phyloP scores from a whole-genome alignment of 495 filamentous ascomycete genomes.

The Aspergillus nanangensis region DNA sequence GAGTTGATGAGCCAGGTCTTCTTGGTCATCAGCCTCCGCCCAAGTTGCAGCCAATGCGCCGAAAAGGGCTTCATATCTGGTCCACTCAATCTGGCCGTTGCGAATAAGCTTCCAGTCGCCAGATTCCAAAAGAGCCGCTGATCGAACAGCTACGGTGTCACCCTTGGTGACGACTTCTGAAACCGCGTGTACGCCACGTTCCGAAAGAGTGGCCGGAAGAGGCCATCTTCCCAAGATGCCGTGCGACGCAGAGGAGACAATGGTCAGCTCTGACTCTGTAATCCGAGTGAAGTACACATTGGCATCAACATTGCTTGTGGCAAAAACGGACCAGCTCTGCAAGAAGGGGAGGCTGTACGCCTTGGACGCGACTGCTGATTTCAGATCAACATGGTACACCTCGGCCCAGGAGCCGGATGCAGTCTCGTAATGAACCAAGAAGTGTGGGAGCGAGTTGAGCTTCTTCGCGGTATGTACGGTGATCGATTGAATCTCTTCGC shows the following conservation, averaged over 20 bases:
- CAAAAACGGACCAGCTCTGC: constrained; percentile 66
- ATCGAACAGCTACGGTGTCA: constrained; percentile 67
- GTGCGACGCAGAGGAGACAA: constrained; percentile 74
- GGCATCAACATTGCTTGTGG: constrained; percentile 67
- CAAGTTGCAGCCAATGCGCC: constrained; percentile 72
- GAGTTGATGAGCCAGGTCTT: constrained; percentile 72
- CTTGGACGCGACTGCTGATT: constrained; percentile 58
- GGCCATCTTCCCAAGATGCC: constrained; percentile 71
- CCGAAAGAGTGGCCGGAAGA: constrained; percentile 36
- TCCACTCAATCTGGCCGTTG: constrained; percentile 78
- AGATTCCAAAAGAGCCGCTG: constrained; percentile 61
- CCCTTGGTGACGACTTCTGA: constrained; percentile 75
- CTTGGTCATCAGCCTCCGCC: constrained; percentile 63
- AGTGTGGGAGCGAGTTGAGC: constrained; percentile 66
- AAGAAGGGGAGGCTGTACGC: constrained; percentile 71
- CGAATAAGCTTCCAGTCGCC: constrained; percentile 83
- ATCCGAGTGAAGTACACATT: constrained; percentile 87
- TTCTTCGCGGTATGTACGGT: constrained; percentile 68
- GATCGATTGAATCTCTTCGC: constrained; percentile 60
- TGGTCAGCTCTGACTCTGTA: constrained; percentile 62
- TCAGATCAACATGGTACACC: constrained; percentile 76
- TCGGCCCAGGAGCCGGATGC: constrained; percentile 70
- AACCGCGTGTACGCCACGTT: constrained; percentile 57
- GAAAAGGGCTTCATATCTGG: constrained; percentile 73
- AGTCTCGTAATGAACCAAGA: constrained; percentile 80